These are phyloP conservation scores for Heimioporus sp. DNA, from an alignment of 768 basidiomycete genomes.

Conservation along the genomic window DNA sequence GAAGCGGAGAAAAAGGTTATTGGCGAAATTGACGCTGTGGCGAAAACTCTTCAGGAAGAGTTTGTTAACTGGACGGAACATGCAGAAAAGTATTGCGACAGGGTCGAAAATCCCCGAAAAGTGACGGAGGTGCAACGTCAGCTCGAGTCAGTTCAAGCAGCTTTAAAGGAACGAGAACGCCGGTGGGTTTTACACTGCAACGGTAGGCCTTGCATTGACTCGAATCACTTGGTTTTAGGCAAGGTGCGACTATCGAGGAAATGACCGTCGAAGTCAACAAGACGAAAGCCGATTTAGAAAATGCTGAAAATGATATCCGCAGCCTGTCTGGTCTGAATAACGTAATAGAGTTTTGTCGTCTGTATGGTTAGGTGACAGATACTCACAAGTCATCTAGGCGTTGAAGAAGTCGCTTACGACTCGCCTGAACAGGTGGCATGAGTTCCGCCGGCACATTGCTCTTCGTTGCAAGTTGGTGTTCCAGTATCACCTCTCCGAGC, in stretches of 20 bases:
- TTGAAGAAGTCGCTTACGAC: conserved; percentile 61
- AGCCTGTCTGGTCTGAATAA: conserved; percentile 65
- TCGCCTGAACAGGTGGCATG: conserved; percentile 77
- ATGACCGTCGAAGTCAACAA: conserved; percentile 70
- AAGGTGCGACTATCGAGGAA: conserved; percentile 76
- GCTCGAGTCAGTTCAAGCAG: conserved; percentile 60
- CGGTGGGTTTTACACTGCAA: conserved; percentile 38
- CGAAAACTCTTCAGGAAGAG: conserved; percentile 56
- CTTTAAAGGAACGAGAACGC: conserved; percentile 65
- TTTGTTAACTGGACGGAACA: conserved; percentile 65
- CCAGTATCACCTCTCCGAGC: conserved; percentile 74
- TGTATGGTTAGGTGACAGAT: neutral
- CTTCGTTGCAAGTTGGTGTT: conserved; percentile 83
- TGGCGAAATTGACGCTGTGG: conserved; percentile 41
- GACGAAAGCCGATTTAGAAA: conserved; percentile 56
- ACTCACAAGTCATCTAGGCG: conserved; percentile 42
- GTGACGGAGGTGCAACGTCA: conserved; percentile 54
- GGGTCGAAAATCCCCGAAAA: conserved; percentile 56
- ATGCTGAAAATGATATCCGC: conserved; percentile 59
- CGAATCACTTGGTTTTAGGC: conserved; percentile 36
- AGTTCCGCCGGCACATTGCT: conserved; percentile 88
- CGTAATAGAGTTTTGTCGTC: conserved; percentile 35
- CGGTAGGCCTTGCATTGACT: conserved; percentile 1
- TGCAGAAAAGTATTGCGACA: conserved; percentile 61
- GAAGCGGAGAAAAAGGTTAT: conserved; percentile 48